Percentiles rank a stretch among this genome's conserved stretches.
Conservation (phyloP, 805 yeast species). For the Ogataea neopini region DNA sequence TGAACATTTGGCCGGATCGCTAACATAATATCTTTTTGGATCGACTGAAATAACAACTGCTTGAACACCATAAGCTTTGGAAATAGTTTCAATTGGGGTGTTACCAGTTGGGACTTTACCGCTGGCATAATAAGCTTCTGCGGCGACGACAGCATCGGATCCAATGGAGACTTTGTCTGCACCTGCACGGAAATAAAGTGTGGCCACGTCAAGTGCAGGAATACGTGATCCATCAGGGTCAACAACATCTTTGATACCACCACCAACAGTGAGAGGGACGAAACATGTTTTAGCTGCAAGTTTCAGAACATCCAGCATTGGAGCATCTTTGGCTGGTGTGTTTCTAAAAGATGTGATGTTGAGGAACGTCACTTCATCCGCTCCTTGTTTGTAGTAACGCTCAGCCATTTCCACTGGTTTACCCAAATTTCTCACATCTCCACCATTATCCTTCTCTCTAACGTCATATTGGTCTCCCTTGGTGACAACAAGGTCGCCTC, state of each 20-base stretch:
- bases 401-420: conserved; percentile 95
- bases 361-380: conserved; percentile 93
- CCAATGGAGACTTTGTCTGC: conserved; percentile 99
- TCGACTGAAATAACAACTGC: conserved; percentile 99
- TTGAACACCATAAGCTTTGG: conserved; percentile 90
- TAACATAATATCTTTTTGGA: conserved; percentile 85
- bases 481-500: conserved; percentile 94
- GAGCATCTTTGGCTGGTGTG: conserved; percentile 89
- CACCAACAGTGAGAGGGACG: conserved; percentile 98
- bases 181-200: conserved; percentile 90
- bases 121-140: conserved; percentile 70
- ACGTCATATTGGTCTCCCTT: conserved; percentile 99
- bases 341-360: conserved; percentile 95
- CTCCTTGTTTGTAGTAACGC: conserved; percentile 89
- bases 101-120: conserved; percentile 64
- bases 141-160: conserved; percentile 93
- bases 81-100: conserved; percentile 91
- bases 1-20: conserved; percentile 54
- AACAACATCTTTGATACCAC: conserved; percentile 89
- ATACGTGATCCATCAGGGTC: conserved; percentile 81
- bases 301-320: conserved; percentile 89
- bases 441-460: conserved; percentile 64
- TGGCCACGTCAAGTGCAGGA: conserved; percentile 89
- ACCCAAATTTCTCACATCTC: conserved; percentile 86
- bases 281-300: conserved; percentile 86